Evolutionary conservation across 1,284 basidiomycete species (phyloP), one percentile per base, ranked within the genome.

Genomic region (Marasmius tenuissimus): DNA sequence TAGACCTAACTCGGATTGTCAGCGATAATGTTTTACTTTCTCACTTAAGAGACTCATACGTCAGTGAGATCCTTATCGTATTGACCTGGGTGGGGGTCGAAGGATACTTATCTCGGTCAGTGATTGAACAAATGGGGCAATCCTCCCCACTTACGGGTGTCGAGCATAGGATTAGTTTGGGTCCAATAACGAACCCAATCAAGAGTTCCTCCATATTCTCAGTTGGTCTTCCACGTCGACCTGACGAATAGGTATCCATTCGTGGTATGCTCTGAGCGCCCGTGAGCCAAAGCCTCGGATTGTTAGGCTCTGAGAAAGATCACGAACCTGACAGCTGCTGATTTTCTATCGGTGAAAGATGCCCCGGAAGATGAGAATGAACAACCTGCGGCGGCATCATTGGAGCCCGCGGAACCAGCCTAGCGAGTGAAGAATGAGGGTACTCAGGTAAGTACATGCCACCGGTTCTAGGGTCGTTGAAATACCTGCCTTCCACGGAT

Each of bases 241-340:
- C 69, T 88, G 86, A 7, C 86, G 79, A 62, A 89, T 86, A 12
- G 88, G 87, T 76, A 89, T 83, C 86, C 87, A 89, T 67, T 88
- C 86, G 67, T 87, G 86, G 70, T 88, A 90, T 0, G 87, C 86
- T 35, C 61, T 63, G 55, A 49, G 14, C 3, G 39, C 80, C 20
- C 5, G 33, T 27, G 47, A 7, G 16, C 11, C 10, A 12, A 22
- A 16, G 39, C 18, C 11, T 51, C 12, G 45, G 45, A 9, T 27
- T 8, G n/a, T 27, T 2, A 18, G 52, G 12, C 20, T 1, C 6
- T 18, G 3, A 11, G 9, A 6, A 34, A 4, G 34, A 49, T 16
- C 35, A 14, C 53, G 51, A 37, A 55, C 61, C 76, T 78, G 37
- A 87, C 82, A 4, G 85, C 87, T 47, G 86, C 84, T 1, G 85